phyloP scores from a whole-genome alignment of 2,329 filamentous ascomycete species.

The Magnaporthales sp. region DNA sequence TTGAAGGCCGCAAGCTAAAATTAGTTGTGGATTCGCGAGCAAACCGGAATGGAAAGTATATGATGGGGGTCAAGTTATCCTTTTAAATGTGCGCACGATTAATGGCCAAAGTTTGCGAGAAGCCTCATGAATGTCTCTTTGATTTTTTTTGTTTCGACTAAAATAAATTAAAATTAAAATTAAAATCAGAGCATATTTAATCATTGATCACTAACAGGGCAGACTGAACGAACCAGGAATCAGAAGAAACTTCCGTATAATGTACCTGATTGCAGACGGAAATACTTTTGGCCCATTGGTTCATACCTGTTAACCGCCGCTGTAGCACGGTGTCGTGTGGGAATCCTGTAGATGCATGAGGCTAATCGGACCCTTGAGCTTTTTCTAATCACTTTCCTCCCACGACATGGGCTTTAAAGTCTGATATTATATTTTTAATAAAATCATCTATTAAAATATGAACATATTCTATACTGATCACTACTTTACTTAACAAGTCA shows the following conservation, averaged over 20 bases:
- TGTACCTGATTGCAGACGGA: not conserved
- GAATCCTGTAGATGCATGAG: not conserved
- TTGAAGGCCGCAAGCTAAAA: not conserved
- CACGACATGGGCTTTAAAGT: too few species aligned
- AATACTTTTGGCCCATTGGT: not conserved
- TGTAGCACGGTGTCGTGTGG: not conserved
- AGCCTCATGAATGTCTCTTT: too few species aligned
- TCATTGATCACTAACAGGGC: too few species aligned
- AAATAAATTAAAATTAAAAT: too few species aligned
- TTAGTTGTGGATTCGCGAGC: not conserved
- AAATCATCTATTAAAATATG: too few species aligned
- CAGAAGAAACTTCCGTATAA: too few species aligned
- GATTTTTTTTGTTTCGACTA: too few species aligned
- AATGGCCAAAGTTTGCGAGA: not conserved
- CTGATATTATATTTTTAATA: too few species aligned
- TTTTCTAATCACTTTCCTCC: not conserved
- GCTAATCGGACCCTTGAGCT: not conserved
- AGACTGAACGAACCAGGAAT: too few species aligned
- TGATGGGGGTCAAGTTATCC: not conserved
- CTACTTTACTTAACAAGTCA: not conserved
- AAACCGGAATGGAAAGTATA: too few species aligned
- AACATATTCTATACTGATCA: too few species aligned
- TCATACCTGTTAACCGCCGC: not conserved
- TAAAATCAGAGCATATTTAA: too few species aligned
- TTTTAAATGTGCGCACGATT: not conserved